Conservation (phyloP, 768 basidiomycete species). For the Boletellus ananas region DNA sequence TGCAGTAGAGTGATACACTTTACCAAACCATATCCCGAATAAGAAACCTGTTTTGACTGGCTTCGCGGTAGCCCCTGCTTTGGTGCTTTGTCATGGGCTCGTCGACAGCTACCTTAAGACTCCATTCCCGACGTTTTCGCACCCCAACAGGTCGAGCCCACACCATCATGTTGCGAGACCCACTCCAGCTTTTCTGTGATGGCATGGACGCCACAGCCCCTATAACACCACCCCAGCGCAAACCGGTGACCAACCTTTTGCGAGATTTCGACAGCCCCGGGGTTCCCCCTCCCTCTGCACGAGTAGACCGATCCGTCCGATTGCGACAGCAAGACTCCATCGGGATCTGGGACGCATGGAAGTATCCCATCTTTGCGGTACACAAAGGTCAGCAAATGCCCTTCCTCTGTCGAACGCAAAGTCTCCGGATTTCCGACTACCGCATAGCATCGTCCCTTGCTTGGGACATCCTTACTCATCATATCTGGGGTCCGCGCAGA, state of each 20-base stretch:
- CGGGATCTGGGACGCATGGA: constrained; percentile 69
- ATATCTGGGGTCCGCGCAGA: constrained; percentile 81
- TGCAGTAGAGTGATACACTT: neutral
- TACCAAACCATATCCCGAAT: constrained; percentile 20
- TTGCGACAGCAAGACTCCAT: constrained; percentile 51
- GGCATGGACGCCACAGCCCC: constrained; percentile 12
- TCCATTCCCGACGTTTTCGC: neutral
- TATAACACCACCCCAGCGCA: constrained; percentile 10
- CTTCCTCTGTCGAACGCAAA: neutral
- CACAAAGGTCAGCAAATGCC: constrained; percentile 51
- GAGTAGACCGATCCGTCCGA: constrained; percentile 66
- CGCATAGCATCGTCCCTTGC: constrained; percentile 38
- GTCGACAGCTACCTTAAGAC: neutral
- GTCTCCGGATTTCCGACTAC: neutral
- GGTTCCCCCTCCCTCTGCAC: constrained; percentile 67
- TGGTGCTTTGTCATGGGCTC: neutral
- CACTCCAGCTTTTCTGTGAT: constrained; percentile 19
- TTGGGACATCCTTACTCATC: constrained; percentile 70
- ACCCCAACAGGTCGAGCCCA: neutral
- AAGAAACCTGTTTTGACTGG: constrained; percentile 10
- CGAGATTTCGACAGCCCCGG: constrained; percentile 65
- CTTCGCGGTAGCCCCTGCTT: neutral
- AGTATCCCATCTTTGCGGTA: constrained; percentile 60
- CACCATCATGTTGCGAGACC: constrained; percentile 24
- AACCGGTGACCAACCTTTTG: constrained; percentile 28